Evolutionary conservation across 257 asterid species (phyloP).

Genomic region (Solanum piurae): DNA sequence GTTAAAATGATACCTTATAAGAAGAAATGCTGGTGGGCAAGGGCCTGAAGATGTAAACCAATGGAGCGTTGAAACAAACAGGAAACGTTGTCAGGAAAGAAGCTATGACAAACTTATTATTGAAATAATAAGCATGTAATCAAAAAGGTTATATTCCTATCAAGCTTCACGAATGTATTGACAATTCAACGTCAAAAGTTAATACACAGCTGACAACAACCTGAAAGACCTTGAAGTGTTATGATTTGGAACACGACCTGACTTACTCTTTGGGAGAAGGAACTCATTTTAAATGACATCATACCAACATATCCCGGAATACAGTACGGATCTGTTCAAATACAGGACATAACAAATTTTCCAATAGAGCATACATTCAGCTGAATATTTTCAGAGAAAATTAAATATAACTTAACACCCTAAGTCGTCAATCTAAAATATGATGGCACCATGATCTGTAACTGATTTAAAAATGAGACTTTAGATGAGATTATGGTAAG

Average conservation of each 20-base stretch:
- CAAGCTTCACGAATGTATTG: neutral
- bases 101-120: neutral
- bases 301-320: neutral
- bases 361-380: neutral
- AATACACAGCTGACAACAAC: neutral
- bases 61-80: neutral
- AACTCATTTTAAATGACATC: neutral
- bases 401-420: neutral
- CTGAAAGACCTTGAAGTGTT: neutral
- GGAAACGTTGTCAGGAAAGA: neutral
- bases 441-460: neutral
- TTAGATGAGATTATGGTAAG: neutral
- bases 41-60: slow-evolving; percentile 47
- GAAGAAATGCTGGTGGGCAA: slow-evolving; percentile 84
- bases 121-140: neutral
- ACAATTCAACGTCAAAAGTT: neutral
- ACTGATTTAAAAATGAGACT: neutral
- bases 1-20: slow-evolving; percentile 61
- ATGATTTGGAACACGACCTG: neutral
- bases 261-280: neutral
- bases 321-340: neutral
- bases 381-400: neutral
- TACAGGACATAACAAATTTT: neutral
- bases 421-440: neutral
- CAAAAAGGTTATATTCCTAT: neutral